Evolutionary conservation across 257 asterid species (phyloP).

Genomic region (Nicotiana paniculata): DNA sequence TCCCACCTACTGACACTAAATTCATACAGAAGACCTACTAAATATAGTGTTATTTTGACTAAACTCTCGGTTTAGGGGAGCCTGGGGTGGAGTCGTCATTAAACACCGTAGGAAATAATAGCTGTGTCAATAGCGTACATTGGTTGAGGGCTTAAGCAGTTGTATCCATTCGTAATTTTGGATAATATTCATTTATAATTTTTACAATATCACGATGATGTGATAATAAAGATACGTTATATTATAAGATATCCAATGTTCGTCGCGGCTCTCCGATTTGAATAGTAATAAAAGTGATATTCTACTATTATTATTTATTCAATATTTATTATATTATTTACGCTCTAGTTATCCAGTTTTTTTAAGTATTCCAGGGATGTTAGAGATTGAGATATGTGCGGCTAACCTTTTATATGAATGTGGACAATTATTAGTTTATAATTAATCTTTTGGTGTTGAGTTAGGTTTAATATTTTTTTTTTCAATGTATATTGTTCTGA

Average conservation of each 20-base stretch:
- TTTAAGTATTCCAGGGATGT: too few relatives aligned
- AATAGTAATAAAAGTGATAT: too few relatives aligned
- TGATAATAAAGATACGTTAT: too few relatives aligned
- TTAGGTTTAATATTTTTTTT: not conserved
- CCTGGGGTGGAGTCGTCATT: not conserved
- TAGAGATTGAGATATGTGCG: too few relatives aligned
- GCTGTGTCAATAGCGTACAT: not conserved
- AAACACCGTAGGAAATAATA: not conserved
- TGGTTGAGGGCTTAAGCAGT: not conserved
- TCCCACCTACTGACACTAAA: not conserved
- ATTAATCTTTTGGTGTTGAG: not conserved
- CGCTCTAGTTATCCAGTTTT: too few relatives aligned
- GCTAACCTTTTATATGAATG: too few relatives aligned
- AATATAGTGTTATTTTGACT: not conserved
- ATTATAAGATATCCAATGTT: too few relatives aligned
- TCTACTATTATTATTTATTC: too few relatives aligned
- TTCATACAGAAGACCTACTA: not conserved
- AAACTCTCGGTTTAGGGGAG: not conserved
- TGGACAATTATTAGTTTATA: not conserved
- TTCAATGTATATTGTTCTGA: not conserved
- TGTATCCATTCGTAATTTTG: not conserved
- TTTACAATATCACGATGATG: too few relatives aligned
- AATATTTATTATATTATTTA: not conserved
- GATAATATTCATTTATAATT: not conserved
- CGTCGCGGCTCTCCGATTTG: too few relatives aligned